Base-by-base conservation (phyloP, 2,329 filamentous ascomycete genomes). In the Ciborinia camelliae region DNA sequence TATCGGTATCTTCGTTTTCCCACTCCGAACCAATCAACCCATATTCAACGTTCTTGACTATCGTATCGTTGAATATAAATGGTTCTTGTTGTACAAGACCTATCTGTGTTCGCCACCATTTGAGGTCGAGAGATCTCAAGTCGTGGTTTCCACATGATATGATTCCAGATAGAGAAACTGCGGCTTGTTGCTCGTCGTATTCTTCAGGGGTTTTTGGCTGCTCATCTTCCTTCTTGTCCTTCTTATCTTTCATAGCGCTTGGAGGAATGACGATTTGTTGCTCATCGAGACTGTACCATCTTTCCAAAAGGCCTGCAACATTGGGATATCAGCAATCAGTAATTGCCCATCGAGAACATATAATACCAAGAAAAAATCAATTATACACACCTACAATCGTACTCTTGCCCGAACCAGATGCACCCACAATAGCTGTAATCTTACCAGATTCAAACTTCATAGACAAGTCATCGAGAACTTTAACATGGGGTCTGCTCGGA, bases 11-110 rank as follows among this genome's bases (percentile, higher is more conserved):
- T 26, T 81, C 79, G n/a, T 82, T 69, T 68, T 86, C 81, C 78
- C 82, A 83, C 9, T 81, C 71, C 54, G 81, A 79, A 62, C 82
- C 79, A 64, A 83, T 77, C 2, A 89, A 74, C 0, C 87, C 87
- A 68, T 84, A 82, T 0, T 82, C 81, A 6, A 90, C 85, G 67
- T 90, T 90, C 14, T 81, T 81, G 69, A 79, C 84, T 43, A 90
- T 86, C 0, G 84, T 84, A 43, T 86, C 83, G 70, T 88, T 88
- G 75, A 90, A 90, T 1, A 90, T 77, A 64, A 88, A 87, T 0
- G 86, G 86, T 65, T 90, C 86, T 70, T 90, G 87, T 67, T 88
- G 85, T 4, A 90, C 87, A 6, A 90, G 78, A 0, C 86, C 85
- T 65, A 90, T 88, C 67, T 86, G 81, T 1, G 80, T 80, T 57